These are phyloP conservation scores for Penicillium brasilianum DNA, from an alignment of 2,329 filamentous ascomycete species.

Conservation along the genomic window DNA sequence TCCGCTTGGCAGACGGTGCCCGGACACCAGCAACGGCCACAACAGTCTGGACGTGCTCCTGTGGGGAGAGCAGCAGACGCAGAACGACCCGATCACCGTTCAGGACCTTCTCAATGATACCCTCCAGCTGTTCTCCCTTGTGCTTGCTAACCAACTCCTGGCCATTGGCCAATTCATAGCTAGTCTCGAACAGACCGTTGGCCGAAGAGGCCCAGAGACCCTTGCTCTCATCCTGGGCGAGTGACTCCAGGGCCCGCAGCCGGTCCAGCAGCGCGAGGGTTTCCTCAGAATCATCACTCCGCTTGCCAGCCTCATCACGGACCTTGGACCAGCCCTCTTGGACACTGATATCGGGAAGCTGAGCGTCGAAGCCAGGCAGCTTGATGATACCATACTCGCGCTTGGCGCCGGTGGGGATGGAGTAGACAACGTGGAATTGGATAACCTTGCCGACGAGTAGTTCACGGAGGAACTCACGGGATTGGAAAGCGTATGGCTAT, in stretches of 20 bases:
- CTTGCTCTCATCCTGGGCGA: slow-evolving; percentile 77
- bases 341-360: slow-evolving; percentile 80
- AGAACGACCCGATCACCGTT: slow-evolving; percentile 89
- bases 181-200: slow-evolving; percentile 71
- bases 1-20: slow-evolving; percentile 85
- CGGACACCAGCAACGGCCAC: slow-evolving; percentile 87
- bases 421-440: slow-evolving; percentile 84
- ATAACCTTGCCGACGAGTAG: slow-evolving; percentile 84
- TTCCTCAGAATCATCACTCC: slow-evolving; percentile 82
- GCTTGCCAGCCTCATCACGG: slow-evolving; percentile 85
- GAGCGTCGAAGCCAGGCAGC: slow-evolving; percentile 70
- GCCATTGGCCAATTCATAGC: slow-evolving; percentile 79
- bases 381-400: slow-evolving; percentile 86
- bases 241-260: slow-evolving; percentile 75
- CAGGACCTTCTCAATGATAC: slow-evolving; percentile 87
- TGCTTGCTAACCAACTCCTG: slow-evolving; percentile 77
- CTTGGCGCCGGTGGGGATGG: slow-evolving; percentile 75
- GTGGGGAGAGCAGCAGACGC: slow-evolving; percentile 77
- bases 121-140: slow-evolving; percentile 84
- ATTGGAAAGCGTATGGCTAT: slow-evolving; percentile 84
- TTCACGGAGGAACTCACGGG: slow-evolving; percentile 87
- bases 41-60: slow-evolving; percentile 87
- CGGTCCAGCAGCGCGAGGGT: slow-evolving; percentile 72
- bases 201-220: slow-evolving; percentile 76
- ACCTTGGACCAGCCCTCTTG: slow-evolving; percentile 92